Conservation (phyloP, 768 basidiomycete species). For the Xerocomellus chrysenteron region DNA sequence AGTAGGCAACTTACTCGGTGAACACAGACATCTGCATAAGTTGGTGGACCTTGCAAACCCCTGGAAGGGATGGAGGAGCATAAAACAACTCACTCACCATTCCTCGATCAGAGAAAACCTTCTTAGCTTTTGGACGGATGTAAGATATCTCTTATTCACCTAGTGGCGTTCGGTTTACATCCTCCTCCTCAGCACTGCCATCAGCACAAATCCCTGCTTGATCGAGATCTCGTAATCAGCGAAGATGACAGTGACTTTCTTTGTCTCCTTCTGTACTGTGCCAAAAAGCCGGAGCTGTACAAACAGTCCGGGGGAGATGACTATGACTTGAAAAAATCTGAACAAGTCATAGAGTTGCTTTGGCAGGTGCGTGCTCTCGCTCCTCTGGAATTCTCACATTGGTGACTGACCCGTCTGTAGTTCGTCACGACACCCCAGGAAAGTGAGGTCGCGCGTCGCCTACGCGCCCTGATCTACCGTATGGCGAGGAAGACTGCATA, state of each 20-base stretch:
- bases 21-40: slow-evolving; percentile 5
- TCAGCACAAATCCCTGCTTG: slow-evolving; percentile 6
- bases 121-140: slow-evolving; percentile 2
- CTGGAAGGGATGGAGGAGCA: slow-evolving; percentile 18
- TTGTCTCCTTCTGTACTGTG: slow-evolving; percentile 21
- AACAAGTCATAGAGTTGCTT: slow-evolving; percentile 23
- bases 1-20: background rate
- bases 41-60: slow-evolving; percentile 2
- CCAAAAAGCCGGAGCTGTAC: slow-evolving; percentile 16
- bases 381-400: background rate
- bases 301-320: background rate
- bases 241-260: slow-evolving; percentile 20
- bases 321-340: slow-evolving; percentile 4
- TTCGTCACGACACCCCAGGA: slow-evolving; percentile 4
- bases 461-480: slow-evolving; percentile 25
- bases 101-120: slow-evolving; percentile 17
- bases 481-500: slow-evolving; percentile 30
- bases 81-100: slow-evolving; percentile 18
- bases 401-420: slow-evolving; percentile 3
- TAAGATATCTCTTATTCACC: background rate
- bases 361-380: slow-evolving; percentile 16
- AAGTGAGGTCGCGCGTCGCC: slow-evolving; percentile 2
- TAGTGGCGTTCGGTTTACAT: background rate
- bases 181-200: slow-evolving; percentile 12
- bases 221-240: background rate